A percentile compares a stretch with the other conserved stretches of the same genome.
Evolutionary conservation across 345 rosid genomes (phyloP).

Genomic region (Rhodamnia argentea): DNA sequence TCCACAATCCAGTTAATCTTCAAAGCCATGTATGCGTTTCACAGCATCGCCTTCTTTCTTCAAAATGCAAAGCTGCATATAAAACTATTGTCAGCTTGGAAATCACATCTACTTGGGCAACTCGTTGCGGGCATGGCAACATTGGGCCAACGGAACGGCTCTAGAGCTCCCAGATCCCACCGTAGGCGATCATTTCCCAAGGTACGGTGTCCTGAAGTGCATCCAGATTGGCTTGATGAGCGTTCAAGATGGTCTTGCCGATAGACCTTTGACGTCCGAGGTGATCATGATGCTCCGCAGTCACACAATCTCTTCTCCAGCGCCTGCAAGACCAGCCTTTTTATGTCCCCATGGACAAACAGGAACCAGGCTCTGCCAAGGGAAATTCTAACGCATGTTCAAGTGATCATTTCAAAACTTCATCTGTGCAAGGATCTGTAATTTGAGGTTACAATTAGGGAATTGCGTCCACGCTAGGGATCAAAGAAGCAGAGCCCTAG

Average conservation of each 20-base stretch:
- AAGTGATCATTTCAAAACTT: neutral
- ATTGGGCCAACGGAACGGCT: slow-evolving; percentile 31
- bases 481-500: neutral
- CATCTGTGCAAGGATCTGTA: slow-evolving; percentile 11
- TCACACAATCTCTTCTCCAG: slow-evolving; percentile 11
- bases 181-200: slow-evolving; percentile 7
- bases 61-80: neutral
- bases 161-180: slow-evolving; percentile 26
- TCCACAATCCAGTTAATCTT: slow-evolving; percentile 6
- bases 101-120: neutral
- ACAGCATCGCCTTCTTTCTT: neutral
- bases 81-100: neutral
- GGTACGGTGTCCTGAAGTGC: slow-evolving; percentile 28
- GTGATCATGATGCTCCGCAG: slow-evolving; percentile 37
- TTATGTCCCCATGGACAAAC: neutral
- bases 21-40: slow-evolving; percentile 15
- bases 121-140: slow-evolving; percentile 34
- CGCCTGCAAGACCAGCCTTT: slow-evolving; percentile 31
- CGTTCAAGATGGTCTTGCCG: slow-evolving; percentile 30
- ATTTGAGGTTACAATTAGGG: slow-evolving; percentile 23
- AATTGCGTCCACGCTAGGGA: slow-evolving; percentile 22
- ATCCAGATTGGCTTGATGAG: slow-evolving; percentile 41
- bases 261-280: slow-evolving; percentile 35
- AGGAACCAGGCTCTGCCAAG: neutral
- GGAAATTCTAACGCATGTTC: neutral